Percentiles rank a stretch among this genome's conserved stretches.
Evolutionary conservation across 164 flowering plant genomes (phyloP).

Genomic region (Berberis vulgaris): DNA sequence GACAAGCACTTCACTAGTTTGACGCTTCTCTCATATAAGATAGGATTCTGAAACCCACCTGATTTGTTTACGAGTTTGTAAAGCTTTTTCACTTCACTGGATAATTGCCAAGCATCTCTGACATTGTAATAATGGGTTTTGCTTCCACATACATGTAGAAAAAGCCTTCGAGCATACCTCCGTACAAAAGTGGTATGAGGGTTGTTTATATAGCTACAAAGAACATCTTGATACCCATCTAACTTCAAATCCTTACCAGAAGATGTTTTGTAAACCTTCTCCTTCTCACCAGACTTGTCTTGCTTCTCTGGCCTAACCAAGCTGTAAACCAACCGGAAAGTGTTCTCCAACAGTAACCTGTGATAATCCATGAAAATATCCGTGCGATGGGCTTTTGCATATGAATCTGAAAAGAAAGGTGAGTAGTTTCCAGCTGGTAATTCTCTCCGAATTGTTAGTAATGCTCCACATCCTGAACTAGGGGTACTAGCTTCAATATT

Average conservation of each 20-base stretch:
- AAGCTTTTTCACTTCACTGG: slow-evolving; percentile 86
- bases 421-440: slow-evolving; percentile 94
- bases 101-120: slow-evolving; percentile 92
- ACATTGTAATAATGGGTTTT: slow-evolving; percentile 92
- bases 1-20: slow-evolving; percentile 87
- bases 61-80: slow-evolving; percentile 71
- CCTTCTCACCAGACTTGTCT: slow-evolving; percentile 85
- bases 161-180: slow-evolving; percentile 95
- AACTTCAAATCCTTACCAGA: slow-evolving; percentile 84
- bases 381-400: slow-evolving; percentile 84
- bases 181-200: slow-evolving; percentile 76
- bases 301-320: slow-evolving; percentile 94
- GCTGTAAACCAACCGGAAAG: slow-evolving; percentile 82
- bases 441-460: slow-evolving; percentile 80
- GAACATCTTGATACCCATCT: slow-evolving; percentile 97
- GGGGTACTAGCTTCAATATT: slow-evolving; percentile 44
- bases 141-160: slow-evolving; percentile 95
- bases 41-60: slow-evolving; percentile 74
- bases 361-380: slow-evolving; percentile 90
- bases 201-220: slow-evolving; percentile 93
- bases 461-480: slow-evolving; percentile 86
- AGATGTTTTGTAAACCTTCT: slow-evolving; percentile 49
- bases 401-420: slow-evolving; percentile 97
- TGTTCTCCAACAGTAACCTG: slow-evolving; percentile 76
- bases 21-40: slow-evolving; percentile 87